phyloP scores from a whole-genome alignment of 495 filamentous ascomycete species.

The Melanomma pulvis-pyrius region DNA sequence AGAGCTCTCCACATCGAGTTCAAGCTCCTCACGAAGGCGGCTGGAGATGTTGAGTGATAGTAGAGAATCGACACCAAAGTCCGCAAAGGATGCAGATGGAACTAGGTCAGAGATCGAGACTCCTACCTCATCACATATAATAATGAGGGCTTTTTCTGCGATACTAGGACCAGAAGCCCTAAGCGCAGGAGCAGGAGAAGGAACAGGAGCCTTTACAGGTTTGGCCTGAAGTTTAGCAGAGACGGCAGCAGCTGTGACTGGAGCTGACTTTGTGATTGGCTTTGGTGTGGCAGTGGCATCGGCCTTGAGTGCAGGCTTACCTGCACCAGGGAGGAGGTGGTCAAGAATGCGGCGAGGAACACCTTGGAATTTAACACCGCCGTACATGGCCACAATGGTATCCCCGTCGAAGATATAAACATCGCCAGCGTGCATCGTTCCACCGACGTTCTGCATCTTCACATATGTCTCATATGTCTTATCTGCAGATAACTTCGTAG shows the following conservation, averaged over 20 bases:
- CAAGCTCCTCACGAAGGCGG: slow-evolving; percentile 48
- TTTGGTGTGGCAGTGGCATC: background rate
- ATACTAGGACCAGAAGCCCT: slow-evolving; percentile 9
- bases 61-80: slow-evolving; percentile 57
- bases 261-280: slow-evolving; percentile 17
- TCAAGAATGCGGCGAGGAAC: slow-evolving; percentile 34
- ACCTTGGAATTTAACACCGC: slow-evolving; percentile 36
- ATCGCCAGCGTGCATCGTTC: slow-evolving; percentile 56
- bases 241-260: slow-evolving; percentile 23
- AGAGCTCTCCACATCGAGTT: slow-evolving; percentile 43
- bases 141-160: slow-evolving; percentile 35
- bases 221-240: slow-evolving; percentile 18
- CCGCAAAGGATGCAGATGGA: slow-evolving; percentile 41
- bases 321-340: slow-evolving; percentile 25
- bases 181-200: slow-evolving; percentile 4
- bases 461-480: slow-evolving; percentile 75
- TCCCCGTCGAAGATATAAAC: slow-evolving; percentile 47
- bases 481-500: slow-evolving; percentile 61
- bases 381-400: slow-evolving; percentile 38
- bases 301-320: slow-evolving; percentile 10
- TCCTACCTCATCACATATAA: slow-evolving; percentile 53
- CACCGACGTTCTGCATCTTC: slow-evolving; percentile 57
- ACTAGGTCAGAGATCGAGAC: slow-evolving; percentile 17
- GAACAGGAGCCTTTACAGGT: background rate
- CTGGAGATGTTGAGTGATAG: slow-evolving; percentile 49